phyloP scores from a whole-genome alignment of 495 filamentous ascomycete species.

The Oidiodendron maius region DNA sequence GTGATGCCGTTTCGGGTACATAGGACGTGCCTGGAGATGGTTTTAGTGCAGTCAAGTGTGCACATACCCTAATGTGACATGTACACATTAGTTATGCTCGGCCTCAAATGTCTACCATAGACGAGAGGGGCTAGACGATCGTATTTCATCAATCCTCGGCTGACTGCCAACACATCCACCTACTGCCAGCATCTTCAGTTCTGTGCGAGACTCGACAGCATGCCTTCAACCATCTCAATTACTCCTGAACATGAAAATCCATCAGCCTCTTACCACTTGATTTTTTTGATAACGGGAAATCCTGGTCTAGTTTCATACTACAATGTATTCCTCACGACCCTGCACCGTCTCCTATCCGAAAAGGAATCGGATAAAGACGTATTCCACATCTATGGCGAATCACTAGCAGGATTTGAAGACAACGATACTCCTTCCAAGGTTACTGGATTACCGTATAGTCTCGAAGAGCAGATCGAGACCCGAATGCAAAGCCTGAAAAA shows the following conservation, averaged over 20 bases:
- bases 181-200: too few species aligned
- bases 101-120: too few species aligned
- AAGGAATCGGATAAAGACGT: conserved; percentile 22
- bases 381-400: conserved; percentile 62
- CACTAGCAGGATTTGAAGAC: conserved; percentile 68
- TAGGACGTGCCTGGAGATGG: too few species aligned
- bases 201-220: too few species aligned
- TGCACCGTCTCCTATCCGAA: conserved; percentile 24
- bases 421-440: not conserved
- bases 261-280: conserved; percentile 22
- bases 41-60: too few species aligned
- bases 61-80: too few species aligned
- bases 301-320: conserved; percentile 85
- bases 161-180: too few species aligned
- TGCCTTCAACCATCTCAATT: conserved; percentile 10
- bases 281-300: conserved; percentile 66
- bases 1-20: too few species aligned
- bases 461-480: conserved; percentile 54
- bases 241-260: conserved; percentile 2
- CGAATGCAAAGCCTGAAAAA: conserved; percentile 11
- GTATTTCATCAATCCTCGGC: too few species aligned
- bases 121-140: too few species aligned
- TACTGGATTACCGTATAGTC: conserved; percentile 32
- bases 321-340: conserved; percentile 52
- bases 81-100: too few species aligned